Percentiles rank a stretch among this genome's conserved stretches.
Conservation (phyloP, 116 monocot genomes). For the Thalassia testudinum region DNA sequence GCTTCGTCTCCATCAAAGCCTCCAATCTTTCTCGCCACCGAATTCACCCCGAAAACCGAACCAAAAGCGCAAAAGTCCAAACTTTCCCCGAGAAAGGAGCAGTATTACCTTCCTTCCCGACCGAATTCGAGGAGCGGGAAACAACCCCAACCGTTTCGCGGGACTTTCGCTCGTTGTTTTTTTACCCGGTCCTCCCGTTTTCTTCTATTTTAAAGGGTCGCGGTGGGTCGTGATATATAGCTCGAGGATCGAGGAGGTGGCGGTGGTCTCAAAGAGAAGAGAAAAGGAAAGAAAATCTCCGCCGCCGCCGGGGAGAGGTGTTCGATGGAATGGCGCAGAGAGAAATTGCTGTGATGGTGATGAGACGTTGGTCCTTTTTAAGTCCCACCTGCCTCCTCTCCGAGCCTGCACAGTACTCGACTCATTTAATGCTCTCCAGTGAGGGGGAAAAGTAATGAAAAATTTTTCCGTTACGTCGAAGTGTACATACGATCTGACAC, state of each 20-base stretch:
- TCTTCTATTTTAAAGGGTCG: neutral
- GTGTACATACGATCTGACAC: no score
- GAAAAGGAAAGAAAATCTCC: neutral
- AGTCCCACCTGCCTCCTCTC: no score
- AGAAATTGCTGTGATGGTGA: neutral
- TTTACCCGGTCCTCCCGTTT: neutral
- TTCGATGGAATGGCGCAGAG: constrained; percentile 2
- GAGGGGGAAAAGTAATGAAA: no score
- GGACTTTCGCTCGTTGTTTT: neutral
- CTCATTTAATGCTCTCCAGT: no score
- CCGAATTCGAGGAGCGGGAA: no score
- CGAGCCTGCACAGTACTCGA: no score
- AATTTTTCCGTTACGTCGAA: no score
- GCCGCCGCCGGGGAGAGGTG: neutral
- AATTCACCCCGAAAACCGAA: no score
- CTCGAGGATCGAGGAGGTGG: neutral
- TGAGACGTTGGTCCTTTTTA: neutral
- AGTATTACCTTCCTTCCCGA: no score
- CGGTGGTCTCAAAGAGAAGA: neutral
- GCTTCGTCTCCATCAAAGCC: constrained; percentile 52
- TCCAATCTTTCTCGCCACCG: no score
- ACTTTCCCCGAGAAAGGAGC: no score
- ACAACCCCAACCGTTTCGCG: neutral
- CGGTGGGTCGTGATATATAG: neutral
- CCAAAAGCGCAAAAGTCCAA: no score